A percentile compares a stretch with the other conserved stretches of the same genome.
phyloP scores from a whole-genome alignment of 2,329 filamentous ascomycete genomes.

The Trichoderma sp. region DNA sequence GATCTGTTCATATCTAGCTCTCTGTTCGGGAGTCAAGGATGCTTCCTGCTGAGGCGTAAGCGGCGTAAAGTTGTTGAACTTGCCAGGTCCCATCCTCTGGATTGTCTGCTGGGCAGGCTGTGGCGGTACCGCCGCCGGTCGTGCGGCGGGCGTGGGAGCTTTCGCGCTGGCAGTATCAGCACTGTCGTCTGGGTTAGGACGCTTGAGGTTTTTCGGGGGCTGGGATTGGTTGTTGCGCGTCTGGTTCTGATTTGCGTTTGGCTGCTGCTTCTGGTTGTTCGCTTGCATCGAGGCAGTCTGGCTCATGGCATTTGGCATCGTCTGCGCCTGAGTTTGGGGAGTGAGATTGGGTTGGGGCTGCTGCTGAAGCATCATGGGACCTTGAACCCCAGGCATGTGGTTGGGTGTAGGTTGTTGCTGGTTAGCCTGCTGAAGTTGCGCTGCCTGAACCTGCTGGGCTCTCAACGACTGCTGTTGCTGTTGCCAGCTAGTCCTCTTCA shows the following conservation, averaged over 20 bases:
- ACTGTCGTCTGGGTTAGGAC: slow-evolving; percentile 50
- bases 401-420: slow-evolving; percentile 42
- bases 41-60: slow-evolving; percentile 41
- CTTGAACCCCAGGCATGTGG: slow-evolving; percentile 48
- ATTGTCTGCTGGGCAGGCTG: slow-evolving; percentile 28
- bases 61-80: slow-evolving; percentile 24
- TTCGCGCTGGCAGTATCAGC: slow-evolving; percentile 33
- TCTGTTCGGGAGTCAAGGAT: slow-evolving; percentile 47
- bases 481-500: slow-evolving; percentile 38
- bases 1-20: slow-evolving; percentile 45
- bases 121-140: slow-evolving; percentile 30
- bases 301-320: slow-evolving; percentile 45
- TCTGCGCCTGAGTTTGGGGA: slow-evolving; percentile 42
- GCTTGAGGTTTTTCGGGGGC: slow-evolving; percentile 50
- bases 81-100: slow-evolving; percentile 27
- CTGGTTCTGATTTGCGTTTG: slow-evolving; percentile 29
- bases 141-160: slow-evolving; percentile 23
- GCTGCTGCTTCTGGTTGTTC: slow-evolving; percentile 35
- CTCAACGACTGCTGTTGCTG: slow-evolving; percentile 37
- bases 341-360: slow-evolving; percentile 46
- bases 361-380: slow-evolving; percentile 56
- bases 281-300: slow-evolving; percentile 40
- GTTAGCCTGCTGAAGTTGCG: slow-evolving; percentile 40
- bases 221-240: slow-evolving; percentile 30
- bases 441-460: slow-evolving; percentile 37